phyloP scores from a whole-genome alignment of 371 early-diverging fungal genomes.

The Mortierella polycephala region DNA sequence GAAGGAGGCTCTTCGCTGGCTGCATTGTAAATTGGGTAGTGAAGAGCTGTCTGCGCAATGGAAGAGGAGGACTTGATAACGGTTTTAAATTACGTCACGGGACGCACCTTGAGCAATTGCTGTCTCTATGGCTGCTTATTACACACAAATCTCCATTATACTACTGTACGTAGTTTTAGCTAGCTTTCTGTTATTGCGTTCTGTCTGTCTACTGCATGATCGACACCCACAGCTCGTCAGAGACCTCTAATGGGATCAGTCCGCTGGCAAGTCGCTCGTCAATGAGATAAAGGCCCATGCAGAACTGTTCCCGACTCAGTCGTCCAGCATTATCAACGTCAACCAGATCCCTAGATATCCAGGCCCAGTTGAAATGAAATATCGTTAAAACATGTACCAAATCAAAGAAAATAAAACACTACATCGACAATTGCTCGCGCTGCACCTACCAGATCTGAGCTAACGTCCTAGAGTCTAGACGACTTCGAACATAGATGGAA shows the following conservation, averaged over 20 bases:
- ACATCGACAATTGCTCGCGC: not conserved
- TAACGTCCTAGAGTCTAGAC: conserved; percentile 47
- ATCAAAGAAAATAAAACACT: not conserved
- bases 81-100: no score
- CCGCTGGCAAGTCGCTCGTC: conserved; percentile 51
- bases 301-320: conserved; percentile 43
- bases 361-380: no score
- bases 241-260: conserved; percentile 44
- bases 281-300: conserved; percentile 50
- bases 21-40: conserved; percentile 10
- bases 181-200: no score
- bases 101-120: no score
- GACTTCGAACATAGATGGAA: conserved; percentile 40
- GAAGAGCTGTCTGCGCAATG: no score
- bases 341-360: conserved; percentile 35
- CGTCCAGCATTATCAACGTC: conserved; percentile 43
- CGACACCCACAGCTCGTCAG: conserved; percentile 47
- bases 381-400: not conserved
- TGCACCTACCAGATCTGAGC: conserved; percentile 47
- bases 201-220: conserved; percentile 38
- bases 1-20: conserved; percentile 6
- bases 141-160: no score
- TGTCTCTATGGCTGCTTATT: no score
- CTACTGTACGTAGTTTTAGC: no score
- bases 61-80: no score